Evolutionary conservation across 352 stramenopile species (phyloP).

Genomic region (Phytophthora pistaciae): DNA sequence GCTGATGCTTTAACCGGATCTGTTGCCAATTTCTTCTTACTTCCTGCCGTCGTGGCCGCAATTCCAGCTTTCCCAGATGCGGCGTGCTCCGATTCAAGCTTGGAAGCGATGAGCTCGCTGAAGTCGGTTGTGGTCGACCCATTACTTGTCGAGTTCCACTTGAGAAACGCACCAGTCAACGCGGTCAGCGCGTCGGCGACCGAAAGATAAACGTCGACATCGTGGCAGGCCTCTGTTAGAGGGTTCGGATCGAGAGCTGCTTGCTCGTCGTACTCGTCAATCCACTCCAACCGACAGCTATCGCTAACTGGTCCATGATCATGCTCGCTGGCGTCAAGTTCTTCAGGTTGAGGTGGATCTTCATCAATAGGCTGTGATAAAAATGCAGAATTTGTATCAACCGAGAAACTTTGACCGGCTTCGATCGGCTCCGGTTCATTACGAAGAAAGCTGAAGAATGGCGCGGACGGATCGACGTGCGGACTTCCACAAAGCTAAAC

Average conservation of each 20-base stretch:
- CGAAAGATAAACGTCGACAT: slow-evolving; percentile 49
- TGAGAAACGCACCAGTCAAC: slow-evolving; percentile 40
- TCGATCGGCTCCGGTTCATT: background rate
- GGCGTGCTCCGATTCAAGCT: slow-evolving; percentile 4
- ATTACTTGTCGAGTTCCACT: slow-evolving; percentile 40
- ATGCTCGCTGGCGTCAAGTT: slow-evolving; percentile 2
- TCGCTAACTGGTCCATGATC: slow-evolving; percentile 4
- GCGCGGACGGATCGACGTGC: slow-evolving; percentile 35
- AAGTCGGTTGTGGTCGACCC: slow-evolving; percentile 27
- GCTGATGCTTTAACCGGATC: slow-evolving; percentile 27
- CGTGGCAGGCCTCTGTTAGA: slow-evolving; percentile 42
- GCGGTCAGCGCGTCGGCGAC: slow-evolving; percentile 41
- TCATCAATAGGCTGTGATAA: slow-evolving; percentile 16
- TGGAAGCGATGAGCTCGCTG: slow-evolving; percentile 31
- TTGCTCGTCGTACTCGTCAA: slow-evolving; percentile 52
- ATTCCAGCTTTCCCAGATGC: slow-evolving; percentile 20
- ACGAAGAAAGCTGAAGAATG: slow-evolving; percentile 45
- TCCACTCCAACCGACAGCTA: slow-evolving; percentile 60
- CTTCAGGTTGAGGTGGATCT: slow-evolving; percentile 4
- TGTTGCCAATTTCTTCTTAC: slow-evolving; percentile 49
- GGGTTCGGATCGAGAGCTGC: slow-evolving; percentile 34
- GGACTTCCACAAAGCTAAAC: slow-evolving; percentile 43
- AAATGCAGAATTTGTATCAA: slow-evolving; percentile 7
- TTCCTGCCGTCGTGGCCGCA: slow-evolving; percentile 19
- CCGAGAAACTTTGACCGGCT: slow-evolving; percentile 8